A percentile compares a stretch with the other conserved stretches of the same genome.
Conservation (phyloP, 768 basidiomycete genomes). For the Leccinum obscurum region DNA sequence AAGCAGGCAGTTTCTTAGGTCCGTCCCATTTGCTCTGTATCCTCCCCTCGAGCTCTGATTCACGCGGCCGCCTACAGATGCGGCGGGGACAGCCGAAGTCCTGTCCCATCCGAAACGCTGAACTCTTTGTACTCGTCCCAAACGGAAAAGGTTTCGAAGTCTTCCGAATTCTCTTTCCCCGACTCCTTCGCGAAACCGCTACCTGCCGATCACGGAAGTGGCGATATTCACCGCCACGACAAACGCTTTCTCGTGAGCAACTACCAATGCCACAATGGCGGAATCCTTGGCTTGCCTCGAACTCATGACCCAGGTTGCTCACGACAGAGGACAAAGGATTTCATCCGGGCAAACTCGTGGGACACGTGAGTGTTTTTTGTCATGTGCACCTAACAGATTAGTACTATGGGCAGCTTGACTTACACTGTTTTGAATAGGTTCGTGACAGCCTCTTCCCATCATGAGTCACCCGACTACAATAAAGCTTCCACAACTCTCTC, state of each 20-base stretch:
- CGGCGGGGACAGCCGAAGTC: conserved; percentile 79
- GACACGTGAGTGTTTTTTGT: too few species aligned
- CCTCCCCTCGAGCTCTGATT: background rate
- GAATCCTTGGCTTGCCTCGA: too few species aligned
- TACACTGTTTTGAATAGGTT: too few species aligned
- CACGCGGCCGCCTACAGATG: conserved; percentile 50
- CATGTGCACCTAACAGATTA: too few species aligned
- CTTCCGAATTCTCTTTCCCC: conserved; percentile 48
- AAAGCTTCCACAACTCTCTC: conserved; percentile 51
- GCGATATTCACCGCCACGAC: conserved; percentile 89
- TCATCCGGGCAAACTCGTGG: too few species aligned
- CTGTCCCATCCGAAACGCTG: conserved; percentile 54
- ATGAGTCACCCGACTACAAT: conserved; percentile 58
- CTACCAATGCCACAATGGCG: too few species aligned
- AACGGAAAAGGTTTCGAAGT: conserved; percentile 78
- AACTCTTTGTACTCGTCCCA: conserved; percentile 80
- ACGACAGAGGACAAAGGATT: too few species aligned
- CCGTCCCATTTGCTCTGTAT: conserved; percentile 8
- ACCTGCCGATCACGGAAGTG: conserved; percentile 73
- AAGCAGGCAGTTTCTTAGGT: conserved; percentile 90
- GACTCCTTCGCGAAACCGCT: conserved; percentile 35
- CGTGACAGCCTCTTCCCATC: background rate
- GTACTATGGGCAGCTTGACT: too few species aligned
- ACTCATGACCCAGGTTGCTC: too few species aligned
- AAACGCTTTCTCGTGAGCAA: conserved; percentile 76